phyloP scores from a whole-genome alignment of 1,284 basidiomycete species.

The Heterobasidion irregulare region DNA sequence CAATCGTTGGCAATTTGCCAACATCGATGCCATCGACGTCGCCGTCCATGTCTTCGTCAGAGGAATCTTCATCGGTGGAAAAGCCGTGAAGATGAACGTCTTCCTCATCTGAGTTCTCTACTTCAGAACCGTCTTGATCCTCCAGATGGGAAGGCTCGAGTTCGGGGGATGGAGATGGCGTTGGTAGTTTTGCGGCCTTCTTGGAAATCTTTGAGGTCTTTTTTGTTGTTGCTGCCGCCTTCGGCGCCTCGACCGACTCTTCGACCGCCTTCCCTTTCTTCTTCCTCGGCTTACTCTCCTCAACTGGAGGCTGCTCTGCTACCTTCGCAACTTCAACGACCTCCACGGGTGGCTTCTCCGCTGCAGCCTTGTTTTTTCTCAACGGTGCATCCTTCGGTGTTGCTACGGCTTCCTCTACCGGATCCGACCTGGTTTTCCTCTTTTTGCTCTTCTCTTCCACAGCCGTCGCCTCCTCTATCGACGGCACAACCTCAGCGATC shows the following conservation, averaged over 20 bases:
- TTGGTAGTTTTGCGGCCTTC: constrained; percentile 8
- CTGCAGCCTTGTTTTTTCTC: background rate
- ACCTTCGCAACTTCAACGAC: background rate
- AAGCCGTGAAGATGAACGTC: constrained; percentile 58
- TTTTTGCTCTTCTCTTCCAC: constrained; percentile 4
- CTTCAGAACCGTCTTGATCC: constrained; percentile 13
- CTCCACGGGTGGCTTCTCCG: background rate
- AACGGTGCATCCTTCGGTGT: too few species aligned
- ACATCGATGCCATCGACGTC: constrained; percentile 53
- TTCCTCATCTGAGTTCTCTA: constrained; percentile 22
- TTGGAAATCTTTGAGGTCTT: constrained; percentile 5
- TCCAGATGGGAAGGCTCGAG: constrained; percentile 10
- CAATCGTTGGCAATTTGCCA: constrained; percentile 67
- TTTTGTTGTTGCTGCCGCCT: background rate
- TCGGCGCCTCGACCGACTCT: background rate
- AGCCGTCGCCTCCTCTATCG: background rate
- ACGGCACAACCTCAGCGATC: background rate
- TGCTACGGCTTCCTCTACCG: background rate
- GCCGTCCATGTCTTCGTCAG: constrained; percentile 60
- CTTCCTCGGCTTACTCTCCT: constrained; percentile 5
- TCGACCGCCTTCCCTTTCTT: constrained; percentile 2
- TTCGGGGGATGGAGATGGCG: constrained; percentile 7
- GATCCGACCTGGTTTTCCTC: background rate
- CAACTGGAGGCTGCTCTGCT: background rate
- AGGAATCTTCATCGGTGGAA: constrained; percentile 75